Conservation (phyloP, 805 yeast species). For the Saturnispora serradocipensis region DNA sequence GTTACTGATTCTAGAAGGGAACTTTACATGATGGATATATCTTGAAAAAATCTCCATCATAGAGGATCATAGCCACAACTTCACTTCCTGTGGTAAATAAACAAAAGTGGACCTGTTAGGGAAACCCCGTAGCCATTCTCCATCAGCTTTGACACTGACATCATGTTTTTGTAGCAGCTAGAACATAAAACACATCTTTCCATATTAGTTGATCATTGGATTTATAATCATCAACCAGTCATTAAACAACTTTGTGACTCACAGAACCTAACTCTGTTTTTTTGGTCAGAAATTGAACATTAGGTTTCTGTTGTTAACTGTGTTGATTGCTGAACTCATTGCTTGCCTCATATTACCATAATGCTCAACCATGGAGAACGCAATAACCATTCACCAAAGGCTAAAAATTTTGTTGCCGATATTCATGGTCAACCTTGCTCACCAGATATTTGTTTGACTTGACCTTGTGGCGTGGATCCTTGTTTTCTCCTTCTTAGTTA, state of each 20-base stretch:
- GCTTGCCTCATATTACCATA: too few species aligned
- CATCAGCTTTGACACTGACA: neutral
- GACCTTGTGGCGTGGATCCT: too few species aligned
- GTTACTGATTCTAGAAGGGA: neutral
- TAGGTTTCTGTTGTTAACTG: too few species aligned
- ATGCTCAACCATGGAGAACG: too few species aligned
- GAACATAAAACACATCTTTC: neutral
- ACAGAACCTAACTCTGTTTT: neutral
- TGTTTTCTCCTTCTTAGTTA: too few species aligned
- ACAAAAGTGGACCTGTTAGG: neutral
- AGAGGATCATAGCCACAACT: neutral
- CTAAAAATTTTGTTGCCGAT: too few species aligned
- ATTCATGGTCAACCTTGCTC: too few species aligned
- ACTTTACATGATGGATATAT: neutral
- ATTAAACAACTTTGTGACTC: neutral
- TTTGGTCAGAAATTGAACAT: neutral
- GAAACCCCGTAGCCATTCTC: neutral
- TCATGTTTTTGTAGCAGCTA: neutral
- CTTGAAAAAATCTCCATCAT: neutral
- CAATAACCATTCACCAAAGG: too few species aligned
- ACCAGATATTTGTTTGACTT: too few species aligned
- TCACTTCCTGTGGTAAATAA: neutral
- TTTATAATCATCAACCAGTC: neutral
- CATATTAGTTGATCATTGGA: neutral
- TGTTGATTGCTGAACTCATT: too few species aligned